Conservation (phyloP, 2,329 filamentous ascomycete species). For the Fusarium sp. region DNA sequence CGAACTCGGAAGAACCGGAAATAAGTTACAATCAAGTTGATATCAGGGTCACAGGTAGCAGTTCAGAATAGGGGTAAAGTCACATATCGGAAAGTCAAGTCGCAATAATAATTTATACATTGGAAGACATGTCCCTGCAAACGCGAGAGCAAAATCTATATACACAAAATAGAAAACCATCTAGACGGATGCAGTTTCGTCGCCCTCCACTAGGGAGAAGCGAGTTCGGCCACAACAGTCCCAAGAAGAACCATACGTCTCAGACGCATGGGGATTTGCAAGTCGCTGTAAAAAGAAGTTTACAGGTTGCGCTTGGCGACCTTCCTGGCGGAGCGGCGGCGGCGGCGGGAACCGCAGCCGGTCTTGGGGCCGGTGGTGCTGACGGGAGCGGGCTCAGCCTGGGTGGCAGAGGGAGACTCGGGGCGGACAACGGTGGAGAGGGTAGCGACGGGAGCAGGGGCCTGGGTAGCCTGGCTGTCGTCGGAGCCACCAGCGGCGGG, state of each 20-base stretch:
- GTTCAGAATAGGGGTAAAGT: neutral
- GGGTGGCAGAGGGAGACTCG: conserved; percentile 17
- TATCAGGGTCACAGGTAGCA: neutral
- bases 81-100: neutral
- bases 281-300: neutral
- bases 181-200: conserved; percentile 28
- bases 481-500: conserved; percentile 14
- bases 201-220: conserved; percentile 32
- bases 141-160: conserved; percentile 40
- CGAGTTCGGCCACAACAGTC: conserved; percentile 11
- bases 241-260: conserved; percentile 21
- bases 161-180: conserved; percentile 41
- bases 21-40: neutral
- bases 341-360: conserved; percentile 36
- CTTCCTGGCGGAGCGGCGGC: conserved; percentile 36
- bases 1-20: neutral
- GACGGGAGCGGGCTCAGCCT: conserved; percentile 23
- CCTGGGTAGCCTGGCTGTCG: neutral
- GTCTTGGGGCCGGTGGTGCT: conserved; percentile 30
- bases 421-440: conserved; percentile 39
- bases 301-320: conserved; percentile 24
- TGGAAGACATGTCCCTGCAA: conserved; percentile 33
- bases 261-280: conserved; percentile 4
- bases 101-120: conserved; percentile 37
- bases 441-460: conserved; percentile 23